Evolutionary conservation across 805 yeast genomes (phyloP).

Genomic region (Millerago galiae): DNA sequence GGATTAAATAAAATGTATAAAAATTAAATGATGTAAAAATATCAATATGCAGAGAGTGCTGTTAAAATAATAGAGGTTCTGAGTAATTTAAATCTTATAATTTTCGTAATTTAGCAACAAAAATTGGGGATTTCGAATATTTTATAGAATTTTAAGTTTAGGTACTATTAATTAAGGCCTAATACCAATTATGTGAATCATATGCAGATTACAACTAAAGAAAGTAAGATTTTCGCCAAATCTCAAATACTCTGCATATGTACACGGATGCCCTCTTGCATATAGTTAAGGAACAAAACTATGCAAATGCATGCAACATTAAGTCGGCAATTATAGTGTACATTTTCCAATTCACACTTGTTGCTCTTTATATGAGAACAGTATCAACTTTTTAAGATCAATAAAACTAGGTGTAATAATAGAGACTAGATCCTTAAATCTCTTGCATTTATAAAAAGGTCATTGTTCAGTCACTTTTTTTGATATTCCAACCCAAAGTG

Average conservation of each 20-base stretch:
- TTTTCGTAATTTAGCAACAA: not conserved
- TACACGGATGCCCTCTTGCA: not conserved
- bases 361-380: too few relatives aligned
- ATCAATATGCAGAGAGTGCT: not conserved
- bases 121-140: not conserved
- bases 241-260: constrained; percentile 1
- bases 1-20: too few relatives aligned
- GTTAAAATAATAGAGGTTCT: not conserved
- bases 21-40: too few relatives aligned
- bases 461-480: too few relatives aligned
- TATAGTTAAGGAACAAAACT: not conserved
- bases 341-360: too few relatives aligned
- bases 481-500: too few relatives aligned
- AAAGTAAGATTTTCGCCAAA: constrained; percentile 1
- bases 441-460: too few relatives aligned
- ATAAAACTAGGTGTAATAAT: too few relatives aligned
- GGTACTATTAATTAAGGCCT: not conserved
- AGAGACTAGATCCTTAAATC: too few relatives aligned
- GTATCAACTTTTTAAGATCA: too few relatives aligned
- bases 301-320: not conserved
- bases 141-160: not conserved
- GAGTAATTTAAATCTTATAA: too few relatives aligned
- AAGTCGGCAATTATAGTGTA: not conserved
- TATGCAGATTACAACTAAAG: not conserved
- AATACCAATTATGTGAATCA: not conserved